phyloP scores from a whole-genome alignment of 2,329 filamentous ascomycete genomes.

The Cladophialophora psammophila region DNA sequence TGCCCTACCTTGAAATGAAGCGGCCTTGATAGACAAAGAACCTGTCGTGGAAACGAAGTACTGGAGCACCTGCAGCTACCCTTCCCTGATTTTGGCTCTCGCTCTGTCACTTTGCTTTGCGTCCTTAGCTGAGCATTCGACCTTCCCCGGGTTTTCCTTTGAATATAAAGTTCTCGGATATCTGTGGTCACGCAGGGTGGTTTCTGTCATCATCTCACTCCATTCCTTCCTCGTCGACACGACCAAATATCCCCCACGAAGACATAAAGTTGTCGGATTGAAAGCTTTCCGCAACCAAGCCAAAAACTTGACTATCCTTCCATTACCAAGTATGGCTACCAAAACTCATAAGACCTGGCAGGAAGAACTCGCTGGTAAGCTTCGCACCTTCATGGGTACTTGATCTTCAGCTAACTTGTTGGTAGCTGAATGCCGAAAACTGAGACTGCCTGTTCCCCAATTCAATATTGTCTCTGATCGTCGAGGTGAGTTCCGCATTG shows the following conservation, averaged over 20 bases:
- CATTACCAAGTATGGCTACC: constrained; percentile 33
- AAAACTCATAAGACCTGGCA: constrained; percentile 54
- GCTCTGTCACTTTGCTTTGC: constrained; percentile 25
- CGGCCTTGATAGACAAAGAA: constrained; percentile 28
- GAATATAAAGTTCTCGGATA: constrained; percentile 28
- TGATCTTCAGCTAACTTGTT: constrained; percentile 16
- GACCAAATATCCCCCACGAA: constrained; percentile 1
- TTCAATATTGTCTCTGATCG: constrained; percentile 78
- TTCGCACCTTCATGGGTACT: constrained; percentile 24
- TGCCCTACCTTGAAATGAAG: constrained; percentile 35
- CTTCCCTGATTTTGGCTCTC: constrained; percentile 26
- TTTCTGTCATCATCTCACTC: constrained; percentile 18
- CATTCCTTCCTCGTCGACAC: constrained; percentile 2
- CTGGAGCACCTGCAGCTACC: constrained; percentile 34
- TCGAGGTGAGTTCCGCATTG: constrained; percentile 51
- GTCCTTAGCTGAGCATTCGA: constrained; percentile 15
- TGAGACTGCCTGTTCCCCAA: constrained; percentile 55
- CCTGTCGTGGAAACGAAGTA: constrained; percentile 31
- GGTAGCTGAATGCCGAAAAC: constrained; percentile 39
- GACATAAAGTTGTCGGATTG: not conserved
- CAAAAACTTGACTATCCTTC: constrained; percentile 3
- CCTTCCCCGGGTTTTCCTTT: constrained; percentile 18
- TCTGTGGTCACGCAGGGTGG: constrained; percentile 13
- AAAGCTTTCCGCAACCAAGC: not conserved
- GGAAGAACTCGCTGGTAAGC: constrained; percentile 63